Evolutionary conservation across 805 yeast genomes (phyloP), one percentile per base, ranked within the genome.

Genomic region (Kazachstania africana): DNA sequence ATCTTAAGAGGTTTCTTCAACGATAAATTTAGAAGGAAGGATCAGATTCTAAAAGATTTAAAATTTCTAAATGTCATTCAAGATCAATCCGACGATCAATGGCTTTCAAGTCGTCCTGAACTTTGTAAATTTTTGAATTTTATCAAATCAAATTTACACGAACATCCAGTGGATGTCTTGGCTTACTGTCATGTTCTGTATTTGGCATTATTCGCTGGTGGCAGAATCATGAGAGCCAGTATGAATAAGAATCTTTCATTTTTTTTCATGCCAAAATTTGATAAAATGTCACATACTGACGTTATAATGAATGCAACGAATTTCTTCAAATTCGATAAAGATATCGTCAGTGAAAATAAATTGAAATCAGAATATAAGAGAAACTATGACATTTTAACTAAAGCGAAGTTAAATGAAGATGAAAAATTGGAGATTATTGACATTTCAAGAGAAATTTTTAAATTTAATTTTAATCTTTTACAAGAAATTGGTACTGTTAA

Each of bases 131-230:
- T 77, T 45, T 66, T 65, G 19, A 53, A 75, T 24, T 84, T 78
- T 49, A 78, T 82, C 34, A 57, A 62, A 24, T 50, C 57, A 29
- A 65, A 64, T 6, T 68, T 78, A 22, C 48, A 48, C 26, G 74
- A 68, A 27, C 75, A 77, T 47, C 94, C 94, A 6, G 71, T 78
- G 43, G 55, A 80, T 14, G 55, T 82, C 23, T 61, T 82, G 28
- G 91, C 94, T 4, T 82, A 82, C 54, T 72, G 83, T 61, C 94
- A 82, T 51, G 91, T 80, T 29, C 67, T 82, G 72, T 82, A 82
- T 56, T 59, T 82, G 48, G 94, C 91, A 0, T 65, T 82, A 31
- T 82, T 82, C 60, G 94, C 94, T 2, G 94, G 94, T 31, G 94
- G 93, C 12, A 65, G 75, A 39, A 63, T 82, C 21, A 66, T 83